Evolutionary conservation across 331 rosid species (phyloP), one percentile per base, ranked within the genome.

Genomic region (Erythrophleum ivorense): DNA sequence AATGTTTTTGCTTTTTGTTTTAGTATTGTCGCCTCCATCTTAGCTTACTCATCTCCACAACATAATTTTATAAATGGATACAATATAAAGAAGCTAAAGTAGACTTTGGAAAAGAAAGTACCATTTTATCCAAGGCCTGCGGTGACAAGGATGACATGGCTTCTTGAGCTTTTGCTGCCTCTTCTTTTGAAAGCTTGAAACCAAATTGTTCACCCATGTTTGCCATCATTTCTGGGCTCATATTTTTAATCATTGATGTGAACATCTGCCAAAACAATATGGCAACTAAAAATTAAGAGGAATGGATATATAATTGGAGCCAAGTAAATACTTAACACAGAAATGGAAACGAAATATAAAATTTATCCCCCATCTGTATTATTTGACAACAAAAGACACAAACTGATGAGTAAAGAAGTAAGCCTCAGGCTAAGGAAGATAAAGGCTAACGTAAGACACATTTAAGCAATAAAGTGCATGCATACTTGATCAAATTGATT

Each of bases 141-240:
- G 98, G 91, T 2, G 99, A 88, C 31, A 96, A 81, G 84, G 99
- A 96, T 66, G 98, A 90, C 94, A 96, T 90, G 16, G 95, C 94
- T 85, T 91, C 78, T 78, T 88, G 98, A 86, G 97, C 98, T 88
- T 86, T 93, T 45, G 58, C 94, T 1, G 99, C 99, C 6, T 96
- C 99, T 84, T 93, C 97, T 6, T 67, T 87, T 60, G 98, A 96
- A 75, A 96, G 91, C 85, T 93, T 94, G 59, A 93, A 54, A 78
- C 98, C 99, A 73, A 96, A 94, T 81, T 93, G 99, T 79, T 93
- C 97, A 15, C 98, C 78, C 98, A 94, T 92, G 89, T 91, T 96
- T 79, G 98, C 91, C 97, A 96, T 92, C 98, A 84, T 88, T 74
- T 93, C 99, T 7, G 99, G 99, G 87, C 91, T 96, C 99, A 96